Conservation (phyloP, 2,329 filamentous ascomycete species). For the Lasiodiplodia citricola region DNA sequence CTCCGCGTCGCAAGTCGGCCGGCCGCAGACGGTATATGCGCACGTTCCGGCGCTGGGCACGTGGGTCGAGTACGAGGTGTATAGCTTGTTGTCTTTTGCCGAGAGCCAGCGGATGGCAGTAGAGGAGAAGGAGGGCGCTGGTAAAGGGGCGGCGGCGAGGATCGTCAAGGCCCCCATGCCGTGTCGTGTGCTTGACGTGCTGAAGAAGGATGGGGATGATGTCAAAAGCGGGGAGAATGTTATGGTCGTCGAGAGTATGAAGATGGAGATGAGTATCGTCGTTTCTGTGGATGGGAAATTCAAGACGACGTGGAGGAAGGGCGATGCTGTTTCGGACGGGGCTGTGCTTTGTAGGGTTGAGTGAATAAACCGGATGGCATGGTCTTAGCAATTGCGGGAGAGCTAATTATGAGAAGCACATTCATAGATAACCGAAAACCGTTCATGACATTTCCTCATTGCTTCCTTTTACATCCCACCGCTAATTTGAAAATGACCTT, state of each 20-base stretch:
- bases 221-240: slow-evolving; percentile 26
- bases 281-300: slow-evolving; percentile 37
- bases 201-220: slow-evolving; percentile 41
- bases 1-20: not conserved
- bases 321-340: slow-evolving; percentile 40
- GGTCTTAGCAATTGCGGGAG: no score
- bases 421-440: no score
- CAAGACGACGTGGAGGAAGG: slow-evolving; percentile 25
- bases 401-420: no score
- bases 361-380: not conserved
- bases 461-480: no score
- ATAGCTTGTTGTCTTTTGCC: slow-evolving; percentile 38
- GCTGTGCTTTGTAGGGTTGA: slow-evolving; percentile 37
- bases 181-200: slow-evolving; percentile 41
- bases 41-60: slow-evolving; percentile 40
- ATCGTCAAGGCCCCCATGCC: slow-evolving; percentile 36
- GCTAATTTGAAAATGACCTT: no score
- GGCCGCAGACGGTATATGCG: slow-evolving; percentile 32
- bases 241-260: slow-evolving; percentile 49
- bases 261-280: slow-evolving; percentile 47
- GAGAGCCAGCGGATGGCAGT: slow-evolving; percentile 33
- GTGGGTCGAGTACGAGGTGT: slow-evolving; percentile 34
- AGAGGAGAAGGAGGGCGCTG: slow-evolving; percentile 26
- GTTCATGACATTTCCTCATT: no score
- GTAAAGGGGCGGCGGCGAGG: slow-evolving; percentile 34